Conservation (phyloP, 345 rosid species). For the Populus pruinosa region DNA sequence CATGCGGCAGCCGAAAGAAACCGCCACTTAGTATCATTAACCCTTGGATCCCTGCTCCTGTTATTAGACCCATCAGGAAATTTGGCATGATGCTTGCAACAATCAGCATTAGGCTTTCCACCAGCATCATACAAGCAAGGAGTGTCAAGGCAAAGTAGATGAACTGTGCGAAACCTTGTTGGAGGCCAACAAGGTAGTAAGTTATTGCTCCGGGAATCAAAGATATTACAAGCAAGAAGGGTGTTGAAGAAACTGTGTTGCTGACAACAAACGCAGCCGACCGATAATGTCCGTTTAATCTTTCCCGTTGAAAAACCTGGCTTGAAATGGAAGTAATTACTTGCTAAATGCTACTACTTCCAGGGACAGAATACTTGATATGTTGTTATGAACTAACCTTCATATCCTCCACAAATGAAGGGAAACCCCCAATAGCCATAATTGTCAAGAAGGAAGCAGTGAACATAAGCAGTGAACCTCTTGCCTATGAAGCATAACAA, state of each 20-base stretch:
- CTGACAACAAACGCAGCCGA: conserved; percentile 32
- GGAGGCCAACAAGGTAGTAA: conserved; percentile 41
- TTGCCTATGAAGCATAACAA: conserved; percentile 25
- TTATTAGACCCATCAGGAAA: conserved; percentile 50
- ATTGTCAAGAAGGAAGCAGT: conserved; percentile 44
- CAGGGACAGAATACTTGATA: no score
- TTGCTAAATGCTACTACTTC: no score
- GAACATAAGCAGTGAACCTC: conserved; percentile 45
- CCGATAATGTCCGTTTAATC: conserved; percentile 58
- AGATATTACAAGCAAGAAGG: conserved; percentile 39
- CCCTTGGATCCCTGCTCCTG: conserved; percentile 57
- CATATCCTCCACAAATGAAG: conserved; percentile 60
- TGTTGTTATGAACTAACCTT: conserved; percentile 25
- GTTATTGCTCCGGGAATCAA: conserved; percentile 46
- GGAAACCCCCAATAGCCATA: conserved; percentile 53
- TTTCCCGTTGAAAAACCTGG: conserved; percentile 48
- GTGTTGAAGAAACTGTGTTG: conserved; percentile 49
- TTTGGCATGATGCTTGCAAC: conserved; percentile 54
- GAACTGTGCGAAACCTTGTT: conserved; percentile 25
- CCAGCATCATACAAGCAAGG: conserved; percentile 45
- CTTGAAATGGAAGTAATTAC: neutral
- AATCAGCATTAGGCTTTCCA: conserved; percentile 57
- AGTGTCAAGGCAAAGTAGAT: conserved; percentile 27
- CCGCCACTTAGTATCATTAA: conserved; percentile 32
- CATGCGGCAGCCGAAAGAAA: neutral